Conservation (phyloP, 495 filamentous ascomycete species). For the Elasticomyces elasticus region DNA sequence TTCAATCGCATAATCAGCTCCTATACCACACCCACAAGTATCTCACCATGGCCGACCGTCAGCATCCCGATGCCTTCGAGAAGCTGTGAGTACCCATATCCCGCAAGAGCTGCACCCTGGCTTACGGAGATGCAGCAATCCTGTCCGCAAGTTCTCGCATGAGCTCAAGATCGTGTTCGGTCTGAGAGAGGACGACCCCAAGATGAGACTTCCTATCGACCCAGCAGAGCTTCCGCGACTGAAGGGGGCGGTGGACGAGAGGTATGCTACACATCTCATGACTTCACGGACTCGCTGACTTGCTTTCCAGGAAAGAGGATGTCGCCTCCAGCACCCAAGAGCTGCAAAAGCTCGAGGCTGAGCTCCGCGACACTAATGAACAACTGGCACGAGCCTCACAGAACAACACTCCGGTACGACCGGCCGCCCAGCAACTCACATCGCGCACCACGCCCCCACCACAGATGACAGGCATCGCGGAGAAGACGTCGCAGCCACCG, state of each 20-base stretch:
- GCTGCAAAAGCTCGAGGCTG: conserved; percentile 73
- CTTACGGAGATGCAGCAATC: conserved; percentile 48
- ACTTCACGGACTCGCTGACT: background rate
- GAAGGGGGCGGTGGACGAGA: conserved; percentile 67
- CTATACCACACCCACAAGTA: too few species aligned
- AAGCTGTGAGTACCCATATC: conserved; percentile 19
- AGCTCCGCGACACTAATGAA: conserved; percentile 74
- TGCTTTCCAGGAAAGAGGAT: conserved; percentile 49
- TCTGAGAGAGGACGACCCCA: conserved; percentile 69
- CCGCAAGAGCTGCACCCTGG: background rate
- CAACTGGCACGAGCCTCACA: conserved; percentile 48
- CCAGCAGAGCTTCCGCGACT: too few species aligned
- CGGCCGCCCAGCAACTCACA: too few species aligned
- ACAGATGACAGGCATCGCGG: conserved; percentile 18
- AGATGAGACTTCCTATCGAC: too few species aligned
- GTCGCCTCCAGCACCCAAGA: conserved; percentile 68
- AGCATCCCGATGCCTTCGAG: background rate
- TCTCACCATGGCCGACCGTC: conserved; percentile 7
- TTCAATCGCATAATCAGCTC: too few species aligned
- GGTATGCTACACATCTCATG: conserved; percentile 46
- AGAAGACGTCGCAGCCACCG: conserved; percentile 13
- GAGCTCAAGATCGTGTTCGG: conserved; percentile 79
- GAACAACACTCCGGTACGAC: conserved; percentile 4
- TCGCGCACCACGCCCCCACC: too few species aligned
- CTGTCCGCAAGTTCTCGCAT: conserved; percentile 76